These are phyloP conservation scores for Cryptosporidium xiaoi DNA, from an alignment of 169 alveolate genomes.

Conservation along the genomic window DNA sequence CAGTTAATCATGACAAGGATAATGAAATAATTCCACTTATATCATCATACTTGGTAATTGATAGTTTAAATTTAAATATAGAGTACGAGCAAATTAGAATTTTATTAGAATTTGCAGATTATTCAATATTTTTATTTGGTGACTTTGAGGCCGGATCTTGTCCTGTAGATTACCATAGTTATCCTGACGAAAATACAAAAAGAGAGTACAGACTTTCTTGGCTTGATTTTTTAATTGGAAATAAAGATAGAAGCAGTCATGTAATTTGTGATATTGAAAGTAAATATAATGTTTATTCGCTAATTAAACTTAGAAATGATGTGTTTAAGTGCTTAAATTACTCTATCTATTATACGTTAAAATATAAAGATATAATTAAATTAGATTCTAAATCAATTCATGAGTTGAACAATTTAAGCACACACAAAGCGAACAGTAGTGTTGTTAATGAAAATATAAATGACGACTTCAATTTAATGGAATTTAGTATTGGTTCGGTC, in stretches of 20 bases:
- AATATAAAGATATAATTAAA: background rate
- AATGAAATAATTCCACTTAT: conserved; percentile 45
- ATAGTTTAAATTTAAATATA: conserved; percentile 19
- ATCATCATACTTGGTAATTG: conserved; percentile 45
- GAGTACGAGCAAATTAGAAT: conserved; percentile 19
- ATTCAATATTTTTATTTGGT: conserved; percentile 51
- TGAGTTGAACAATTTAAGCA: background rate
- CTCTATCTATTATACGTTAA: conserved; percentile 30
- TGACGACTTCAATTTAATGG: background rate
- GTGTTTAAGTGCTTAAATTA: conserved; percentile 51
- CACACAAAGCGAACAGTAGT: background rate
- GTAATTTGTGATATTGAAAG: conserved; percentile 45
- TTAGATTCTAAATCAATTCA: background rate
- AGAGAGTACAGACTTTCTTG: conserved; percentile 36
- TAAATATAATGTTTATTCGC: conserved; percentile 55
- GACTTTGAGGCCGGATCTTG: conserved; percentile 65
- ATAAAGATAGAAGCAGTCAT: conserved; percentile 1
- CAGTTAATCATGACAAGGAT: conserved; percentile 27
- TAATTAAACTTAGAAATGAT: conserved; percentile 62
- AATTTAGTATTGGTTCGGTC: background rate
- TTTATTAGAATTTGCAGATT: conserved; percentile 35
- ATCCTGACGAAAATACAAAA: conserved; percentile 20
- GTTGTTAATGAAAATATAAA: background rate
- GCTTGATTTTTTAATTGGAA: conserved; percentile 51
- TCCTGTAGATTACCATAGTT: conserved; percentile 41